Evolutionary conservation across 75 land plant genomes (phyloP), one percentile per base, ranked within the genome.

Genomic region (Cupressus sempervirens): DNA sequence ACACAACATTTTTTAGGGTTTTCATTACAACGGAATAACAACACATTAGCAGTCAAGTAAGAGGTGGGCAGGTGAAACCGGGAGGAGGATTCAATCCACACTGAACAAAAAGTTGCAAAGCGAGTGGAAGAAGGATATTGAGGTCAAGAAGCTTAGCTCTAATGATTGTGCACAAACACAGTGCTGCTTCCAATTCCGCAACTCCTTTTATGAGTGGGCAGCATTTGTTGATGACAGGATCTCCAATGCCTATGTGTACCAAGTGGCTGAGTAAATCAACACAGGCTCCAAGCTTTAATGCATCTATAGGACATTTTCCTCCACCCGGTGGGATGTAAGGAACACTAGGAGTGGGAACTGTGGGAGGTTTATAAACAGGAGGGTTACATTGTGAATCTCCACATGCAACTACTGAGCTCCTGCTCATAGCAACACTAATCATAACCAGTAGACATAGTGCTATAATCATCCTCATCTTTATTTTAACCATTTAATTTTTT

Each of bases 81-180:
- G 88, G 82, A 23, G 93, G 93, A 2, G 88, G 86, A 1, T 85
- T 87, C 87, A 89, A 87, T 1, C 92, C 93, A 70, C 93, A 92
- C 35, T 84, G 74, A 50, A 88, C 80, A 62, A 92, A 90, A 26
- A 89, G 83, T 81, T 84, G 70, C 43, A 92, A 86, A 46, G 92
- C 92, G 36, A 92, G 34, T 4, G 93, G 93, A 15, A 92, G 79
- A 79, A 84, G 70, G 16, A 92, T 79, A 30, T 92, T 88, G 20
- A 89, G 84, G 83, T 90, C 88, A 32, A 92, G 90, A 38, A 88
- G 86, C 86, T 90, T 92, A 53, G 86, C 48, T 87, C 86, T 92
- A 30, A 92, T 91, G 76, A 90, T 90, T 29, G 93, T 92, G 88
- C 93, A 92, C 20, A 92, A 77, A 87, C 93, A 92, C 30, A 87